Evolutionary conservation across 2,329 filamentous ascomycete species (phyloP).

Genomic region (Pseudofabraea citricarpa): DNA sequence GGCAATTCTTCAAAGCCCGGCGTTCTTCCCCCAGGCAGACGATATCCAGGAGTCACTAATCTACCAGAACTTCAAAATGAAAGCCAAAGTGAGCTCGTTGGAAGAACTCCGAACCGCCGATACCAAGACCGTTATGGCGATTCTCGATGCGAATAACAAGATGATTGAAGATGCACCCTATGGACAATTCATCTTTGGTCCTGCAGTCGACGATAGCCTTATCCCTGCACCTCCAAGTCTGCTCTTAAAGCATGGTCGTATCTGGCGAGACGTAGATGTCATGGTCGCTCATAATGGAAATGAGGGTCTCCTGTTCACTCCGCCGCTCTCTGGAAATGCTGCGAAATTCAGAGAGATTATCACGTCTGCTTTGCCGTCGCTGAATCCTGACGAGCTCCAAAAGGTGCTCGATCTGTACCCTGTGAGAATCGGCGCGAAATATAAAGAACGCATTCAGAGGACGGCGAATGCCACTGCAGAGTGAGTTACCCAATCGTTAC

Average conservation of each 20-base stretch:
- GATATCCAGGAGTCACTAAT: neutral
- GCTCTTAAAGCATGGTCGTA: neutral
- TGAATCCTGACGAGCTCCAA: neutral
- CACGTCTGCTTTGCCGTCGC: neutral
- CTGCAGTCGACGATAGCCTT: neutral
- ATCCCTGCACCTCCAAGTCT: neutral
- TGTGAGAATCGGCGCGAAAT: neutral
- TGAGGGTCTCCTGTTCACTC: neutral
- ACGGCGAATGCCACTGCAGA: neutral
- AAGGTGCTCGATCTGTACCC: neutral
- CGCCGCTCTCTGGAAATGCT: neutral
- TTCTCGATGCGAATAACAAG: neutral
- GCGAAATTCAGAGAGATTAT: neutral
- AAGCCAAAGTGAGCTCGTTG: neutral
- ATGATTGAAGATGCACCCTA: neutral
- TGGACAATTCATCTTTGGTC: neutral
- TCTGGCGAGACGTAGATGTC: neutral
- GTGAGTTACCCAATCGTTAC: neutral
- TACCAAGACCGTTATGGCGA: neutral
- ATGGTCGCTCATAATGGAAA: neutral
- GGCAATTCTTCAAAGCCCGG: conserved; percentile 20
- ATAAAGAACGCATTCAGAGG: neutral
- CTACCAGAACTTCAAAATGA: neutral
- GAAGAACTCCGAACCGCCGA: neutral
- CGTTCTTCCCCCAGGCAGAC: neutral